Base-by-base conservation (phyloP, 768 basidiomycete genomes). In the Symmetrospora coprosmae region DNA sequence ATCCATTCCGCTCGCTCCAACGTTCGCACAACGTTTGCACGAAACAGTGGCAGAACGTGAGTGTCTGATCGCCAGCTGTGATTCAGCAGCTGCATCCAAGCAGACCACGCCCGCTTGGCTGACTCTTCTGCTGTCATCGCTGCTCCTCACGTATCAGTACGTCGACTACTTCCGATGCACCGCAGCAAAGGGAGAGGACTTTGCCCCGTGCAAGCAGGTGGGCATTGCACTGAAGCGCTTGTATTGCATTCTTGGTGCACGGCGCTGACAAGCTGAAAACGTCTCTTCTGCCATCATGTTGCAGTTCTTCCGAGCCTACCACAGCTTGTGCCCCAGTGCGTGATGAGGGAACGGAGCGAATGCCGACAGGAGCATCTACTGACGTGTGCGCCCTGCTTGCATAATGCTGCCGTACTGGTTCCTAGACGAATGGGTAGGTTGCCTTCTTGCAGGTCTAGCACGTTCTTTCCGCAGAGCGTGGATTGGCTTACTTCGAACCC, bases 181-280 rank as follows among this genome's bases (percentile, higher is more conserved):
- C 68, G 74, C 85, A 68, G 91, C 91, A 68, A 97, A 94, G 77
- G 94, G 94, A 67, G 94, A 99, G 67, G 94, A 96, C 62, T 97
- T 83, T 72, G 82, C 84, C n/a, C 90, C 94, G 1, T 97, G 94
- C 84, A 89, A 89, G 77, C 91, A 94, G 74, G 68, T 67, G 25
- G 35, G 66, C 34, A 31, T n/a, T n/a, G n/a, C n/a, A n/a, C n/a
- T n/a, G n/a, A n/a, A n/a, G n/a, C n/a, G n/a, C n/a, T n/a, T n/a
- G 28, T 9, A 38, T 27, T 21, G 19, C 31, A 9, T 47, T 49
- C 27, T 17, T n/a, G 9, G 34, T 25, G 13, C 13, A 2, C 19
- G 16, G 40, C n/a, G n/a, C n/a, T n/a, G n/a, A n/a, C 16, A 8
- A 23, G 30, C n/a, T 37, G 9, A 21, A n/a, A 14, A 2, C 45